These are phyloP conservation scores for Durusdinium trenchii DNA, from an alignment of 73 alveolate genomes.

Conservation along the genomic window DNA sequence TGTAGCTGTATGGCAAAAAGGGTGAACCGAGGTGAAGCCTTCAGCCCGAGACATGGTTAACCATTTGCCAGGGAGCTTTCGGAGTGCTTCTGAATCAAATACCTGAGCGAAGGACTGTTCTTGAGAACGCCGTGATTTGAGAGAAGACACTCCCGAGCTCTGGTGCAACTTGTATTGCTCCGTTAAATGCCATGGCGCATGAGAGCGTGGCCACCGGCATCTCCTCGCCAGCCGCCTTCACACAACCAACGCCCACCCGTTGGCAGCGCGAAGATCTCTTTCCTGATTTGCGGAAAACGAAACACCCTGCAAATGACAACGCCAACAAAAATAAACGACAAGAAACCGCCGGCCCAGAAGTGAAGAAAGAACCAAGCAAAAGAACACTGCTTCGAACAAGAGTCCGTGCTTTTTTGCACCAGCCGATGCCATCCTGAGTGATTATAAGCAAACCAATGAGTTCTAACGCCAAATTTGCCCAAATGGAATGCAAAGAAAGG, in stretches of 20 bases:
- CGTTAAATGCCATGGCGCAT: neutral
- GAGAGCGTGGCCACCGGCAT: slow-evolving; percentile 65
- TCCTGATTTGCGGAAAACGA: neutral
- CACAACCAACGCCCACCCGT: slow-evolving; percentile 16
- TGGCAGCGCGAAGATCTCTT: slow-evolving; percentile 14
- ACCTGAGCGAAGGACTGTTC: neutral
- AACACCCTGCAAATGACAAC: neutral
- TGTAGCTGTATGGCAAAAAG: no score
- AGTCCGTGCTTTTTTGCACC: slow-evolving; percentile 36
- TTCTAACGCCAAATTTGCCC: neutral
- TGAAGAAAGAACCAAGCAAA: neutral
- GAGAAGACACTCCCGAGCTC: neutral
- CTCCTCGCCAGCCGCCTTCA: slow-evolving; percentile 92
- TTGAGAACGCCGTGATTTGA: neutral
- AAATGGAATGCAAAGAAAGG: neutral
- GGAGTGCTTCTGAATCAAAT: slow-evolving; percentile 50
- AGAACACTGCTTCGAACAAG: neutral
- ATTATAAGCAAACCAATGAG: neutral
- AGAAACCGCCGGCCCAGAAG: neutral
- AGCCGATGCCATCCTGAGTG: slow-evolving; percentile 48
- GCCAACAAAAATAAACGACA: neutral
- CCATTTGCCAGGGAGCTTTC: neutral
- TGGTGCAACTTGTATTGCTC: neutral
- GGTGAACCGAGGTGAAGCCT: no score
- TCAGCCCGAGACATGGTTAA: no score